These are phyloP conservation scores for Nicotiana paniculata DNA, from an alignment of 257 asterid genomes.

Conservation along the genomic window DNA sequence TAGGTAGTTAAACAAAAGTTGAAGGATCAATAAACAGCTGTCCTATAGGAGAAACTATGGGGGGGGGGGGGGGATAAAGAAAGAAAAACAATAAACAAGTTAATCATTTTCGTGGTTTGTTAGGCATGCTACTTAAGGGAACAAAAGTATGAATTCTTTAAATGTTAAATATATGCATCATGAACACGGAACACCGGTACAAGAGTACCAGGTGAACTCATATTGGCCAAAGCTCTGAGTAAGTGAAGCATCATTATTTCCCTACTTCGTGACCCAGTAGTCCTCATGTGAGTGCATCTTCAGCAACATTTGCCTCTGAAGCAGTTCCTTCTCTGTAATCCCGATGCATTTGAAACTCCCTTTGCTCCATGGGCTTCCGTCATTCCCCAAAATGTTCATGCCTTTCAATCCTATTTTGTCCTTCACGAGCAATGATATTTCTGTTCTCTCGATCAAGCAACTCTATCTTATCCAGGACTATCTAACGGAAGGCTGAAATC, in stretches of 20 bases:
- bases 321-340: constrained; percentile 49
- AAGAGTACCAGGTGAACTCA: too few relatives aligned
- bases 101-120: too few relatives aligned
- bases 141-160: too few relatives aligned
- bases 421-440: constrained; percentile 70
- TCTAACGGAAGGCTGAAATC: constrained; percentile 46
- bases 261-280: constrained; percentile 39
- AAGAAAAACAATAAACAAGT: too few relatives aligned
- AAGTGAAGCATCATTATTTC: constrained; percentile 32
- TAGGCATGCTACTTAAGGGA: too few relatives aligned
- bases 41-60: too few relatives aligned
- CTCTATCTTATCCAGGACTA: constrained; percentile 60
- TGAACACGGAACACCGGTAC: too few relatives aligned
- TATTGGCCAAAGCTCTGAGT: constrained; percentile 44
- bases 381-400: constrained; percentile 55
- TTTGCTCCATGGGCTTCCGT: constrained; percentile 52
- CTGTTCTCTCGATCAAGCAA: constrained; percentile 64
- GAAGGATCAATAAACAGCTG: too few relatives aligned
- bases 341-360: constrained; percentile 51
- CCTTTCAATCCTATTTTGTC: constrained; percentile 68
- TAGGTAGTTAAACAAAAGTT: too few relatives aligned
- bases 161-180: too few relatives aligned
- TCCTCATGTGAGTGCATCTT: constrained; percentile 50
- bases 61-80: too few relatives aligned
- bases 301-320: constrained; percentile 71